Percentiles rank a stretch among this genome's conserved stretches.
phyloP scores from a whole-genome alignment of 78 protist species.

The Dictyostelium discoideum region DNA sequence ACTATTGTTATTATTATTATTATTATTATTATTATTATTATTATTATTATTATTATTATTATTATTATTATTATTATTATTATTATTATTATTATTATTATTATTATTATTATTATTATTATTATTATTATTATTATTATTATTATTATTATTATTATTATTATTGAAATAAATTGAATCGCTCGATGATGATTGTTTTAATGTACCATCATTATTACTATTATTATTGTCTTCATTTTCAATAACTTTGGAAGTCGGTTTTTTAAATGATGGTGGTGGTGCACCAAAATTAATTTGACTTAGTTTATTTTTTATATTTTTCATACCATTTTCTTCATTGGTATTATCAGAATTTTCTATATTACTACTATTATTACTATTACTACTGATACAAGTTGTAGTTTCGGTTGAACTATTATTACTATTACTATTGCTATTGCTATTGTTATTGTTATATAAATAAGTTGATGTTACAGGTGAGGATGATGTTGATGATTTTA shows the following conservation, averaged over 20 bases:
- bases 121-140: neutral
- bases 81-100: neutral
- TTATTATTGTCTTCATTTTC: neutral
- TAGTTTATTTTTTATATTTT: conserved; percentile 3
- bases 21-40: neutral
- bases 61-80: neutral
- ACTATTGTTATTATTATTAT: neutral
- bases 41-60: neutral
- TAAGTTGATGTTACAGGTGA: conserved; percentile 22
- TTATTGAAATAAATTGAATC: neutral
- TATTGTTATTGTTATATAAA: neutral
- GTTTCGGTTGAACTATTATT: neutral
- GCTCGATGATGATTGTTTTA: neutral
- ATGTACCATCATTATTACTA: neutral
- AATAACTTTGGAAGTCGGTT: neutral
- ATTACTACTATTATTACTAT: neutral
- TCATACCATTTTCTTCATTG: neutral
- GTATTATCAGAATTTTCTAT: neutral
- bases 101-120: neutral
- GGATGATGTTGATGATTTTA: neutral
- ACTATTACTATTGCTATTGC: neutral
- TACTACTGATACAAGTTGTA: neutral
- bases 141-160: neutral
- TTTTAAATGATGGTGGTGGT: conserved; percentile 26
- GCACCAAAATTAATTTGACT: conserved; percentile 14